Percentiles rank a stretch among this genome's conserved stretches.
phyloP scores from a whole-genome alignment of 768 basidiomycete genomes.

The Boletus rufocinnamomeus region DNA sequence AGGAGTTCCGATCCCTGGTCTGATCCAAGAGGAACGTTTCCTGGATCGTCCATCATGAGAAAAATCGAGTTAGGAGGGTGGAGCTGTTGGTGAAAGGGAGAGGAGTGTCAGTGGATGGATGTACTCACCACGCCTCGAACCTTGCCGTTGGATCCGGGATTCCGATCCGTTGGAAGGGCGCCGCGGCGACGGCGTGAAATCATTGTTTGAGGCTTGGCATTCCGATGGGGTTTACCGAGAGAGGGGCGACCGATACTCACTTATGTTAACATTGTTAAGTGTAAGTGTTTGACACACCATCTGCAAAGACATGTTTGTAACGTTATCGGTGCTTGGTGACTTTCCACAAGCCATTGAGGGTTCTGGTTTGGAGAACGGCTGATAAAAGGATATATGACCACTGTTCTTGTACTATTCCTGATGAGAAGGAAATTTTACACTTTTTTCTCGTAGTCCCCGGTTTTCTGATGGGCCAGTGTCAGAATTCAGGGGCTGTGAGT shows the following conservation, averaged over 20 bases:
- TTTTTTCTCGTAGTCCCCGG: neutral
- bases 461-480: neutral
- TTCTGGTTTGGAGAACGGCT: neutral
- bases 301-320: neutral
- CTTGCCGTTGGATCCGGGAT: neutral
- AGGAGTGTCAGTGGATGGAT: neutral
- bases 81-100: neutral
- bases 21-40: neutral
- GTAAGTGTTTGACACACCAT: neutral
- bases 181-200: neutral
- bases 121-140: neutral
- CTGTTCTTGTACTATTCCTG: neutral
- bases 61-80: neutral
- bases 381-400: too few species aligned
- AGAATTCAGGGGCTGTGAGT: neutral
- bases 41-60: neutral
- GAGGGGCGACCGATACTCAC: neutral
- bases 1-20: conserved; percentile 21
- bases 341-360: too few species aligned
- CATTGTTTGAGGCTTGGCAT: neutral
- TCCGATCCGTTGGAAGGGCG: neutral
- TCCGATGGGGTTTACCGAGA: neutral
- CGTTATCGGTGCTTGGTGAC: neutral
- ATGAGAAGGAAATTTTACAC: neutral
- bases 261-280: too few species aligned